phyloP scores from a whole-genome alignment of 306 rosid genomes.

The Malus asiatica region DNA sequence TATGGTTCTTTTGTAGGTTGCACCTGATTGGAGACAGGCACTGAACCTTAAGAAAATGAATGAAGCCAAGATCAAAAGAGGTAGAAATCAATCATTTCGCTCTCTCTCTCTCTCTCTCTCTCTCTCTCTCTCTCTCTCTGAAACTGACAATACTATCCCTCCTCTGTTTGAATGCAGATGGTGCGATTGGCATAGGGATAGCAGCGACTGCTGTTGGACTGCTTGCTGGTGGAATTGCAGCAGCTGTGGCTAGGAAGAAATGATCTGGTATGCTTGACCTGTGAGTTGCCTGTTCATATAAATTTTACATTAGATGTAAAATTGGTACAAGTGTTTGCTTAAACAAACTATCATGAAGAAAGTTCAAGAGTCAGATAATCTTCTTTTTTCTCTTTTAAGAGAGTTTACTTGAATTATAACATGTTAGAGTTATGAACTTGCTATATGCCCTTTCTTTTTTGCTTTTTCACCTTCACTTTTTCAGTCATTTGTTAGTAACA shows the following conservation, averaged over 20 bases:
- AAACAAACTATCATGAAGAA: background rate
- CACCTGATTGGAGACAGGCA: constrained; percentile 96
- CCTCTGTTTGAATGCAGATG: constrained; percentile 47
- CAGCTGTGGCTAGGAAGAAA: constrained; percentile 66
- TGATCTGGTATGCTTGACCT: constrained; percentile 12
- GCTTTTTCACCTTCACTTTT: too few relatives aligned
- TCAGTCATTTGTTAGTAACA: background rate
- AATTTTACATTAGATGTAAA: background rate
- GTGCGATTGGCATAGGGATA: constrained; percentile 89
- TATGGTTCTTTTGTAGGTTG: constrained; percentile 47
- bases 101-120: background rate
- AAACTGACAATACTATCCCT: background rate
- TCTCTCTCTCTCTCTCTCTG: background rate
- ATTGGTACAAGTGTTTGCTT: background rate
- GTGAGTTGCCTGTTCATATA: background rate
- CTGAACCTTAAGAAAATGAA: constrained; percentile 50
- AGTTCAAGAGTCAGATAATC: background rate
- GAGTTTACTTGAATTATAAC: background rate
- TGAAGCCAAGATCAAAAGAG: constrained; percentile 71
- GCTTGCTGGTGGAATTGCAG: constrained; percentile 79
- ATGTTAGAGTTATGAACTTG: background rate
- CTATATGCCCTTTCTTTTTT: too few relatives aligned
- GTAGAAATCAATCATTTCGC: constrained; percentile 23
- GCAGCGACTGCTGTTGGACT: constrained; percentile 82
- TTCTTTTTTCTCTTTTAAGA: background rate